Evolutionary conservation across 306 rosid species (phyloP).

Genomic region (Gleditsia sinensis): DNA sequence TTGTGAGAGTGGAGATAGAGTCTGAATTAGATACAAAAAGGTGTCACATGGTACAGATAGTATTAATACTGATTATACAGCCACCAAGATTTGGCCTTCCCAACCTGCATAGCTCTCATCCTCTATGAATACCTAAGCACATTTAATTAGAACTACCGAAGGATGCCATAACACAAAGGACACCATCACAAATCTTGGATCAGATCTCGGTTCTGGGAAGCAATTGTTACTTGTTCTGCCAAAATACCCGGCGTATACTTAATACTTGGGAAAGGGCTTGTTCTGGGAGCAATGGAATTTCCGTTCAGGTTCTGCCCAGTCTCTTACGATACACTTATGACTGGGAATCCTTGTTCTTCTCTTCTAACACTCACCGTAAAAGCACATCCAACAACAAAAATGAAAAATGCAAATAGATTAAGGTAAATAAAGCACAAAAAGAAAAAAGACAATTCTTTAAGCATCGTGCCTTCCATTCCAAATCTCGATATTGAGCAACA

Average conservation of each 20-base stretch:
- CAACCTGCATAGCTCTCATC: background rate
- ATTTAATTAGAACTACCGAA: background rate
- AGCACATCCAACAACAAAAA: background rate
- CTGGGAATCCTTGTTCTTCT: background rate
- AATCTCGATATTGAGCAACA: background rate
- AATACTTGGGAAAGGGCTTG: background rate
- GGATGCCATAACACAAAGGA: background rate
- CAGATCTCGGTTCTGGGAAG: slow-evolving; percentile 19
- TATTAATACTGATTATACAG: background rate
- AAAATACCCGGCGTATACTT: no score
- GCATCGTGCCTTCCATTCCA: background rate
- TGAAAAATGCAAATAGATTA: background rate
- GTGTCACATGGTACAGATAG: background rate
- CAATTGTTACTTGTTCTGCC: background rate
- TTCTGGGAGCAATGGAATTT: background rate
- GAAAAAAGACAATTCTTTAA: background rate
- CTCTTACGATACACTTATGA: background rate
- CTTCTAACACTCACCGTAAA: background rate
- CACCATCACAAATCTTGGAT: background rate
- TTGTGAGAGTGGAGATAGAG: background rate
- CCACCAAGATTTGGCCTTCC: background rate
- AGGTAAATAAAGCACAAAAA: background rate
- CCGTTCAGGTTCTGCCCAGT: background rate
- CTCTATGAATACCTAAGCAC: background rate
- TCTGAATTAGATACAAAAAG: background rate